Conservation (phyloP, 306 rosid genomes). For the Cicer chorassanicum region DNA sequence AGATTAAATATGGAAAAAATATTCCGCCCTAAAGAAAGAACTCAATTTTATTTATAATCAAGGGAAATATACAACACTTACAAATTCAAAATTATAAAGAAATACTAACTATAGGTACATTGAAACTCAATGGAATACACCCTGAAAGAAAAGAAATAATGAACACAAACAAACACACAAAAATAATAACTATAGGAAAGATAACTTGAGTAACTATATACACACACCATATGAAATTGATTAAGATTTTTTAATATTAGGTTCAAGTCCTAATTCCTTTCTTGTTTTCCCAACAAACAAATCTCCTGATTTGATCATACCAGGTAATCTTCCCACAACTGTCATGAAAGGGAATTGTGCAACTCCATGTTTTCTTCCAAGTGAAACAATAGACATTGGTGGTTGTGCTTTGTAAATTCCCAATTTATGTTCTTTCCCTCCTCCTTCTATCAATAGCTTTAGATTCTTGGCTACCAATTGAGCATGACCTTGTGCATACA, state of each 20-base stretch:
- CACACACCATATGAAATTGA: constrained; percentile 8
- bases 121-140: constrained; percentile 18
- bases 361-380: constrained; percentile 75
- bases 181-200: not conserved
- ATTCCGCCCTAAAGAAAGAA: not conserved
- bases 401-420: constrained; percentile 59
- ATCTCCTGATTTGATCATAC: constrained; percentile 77
- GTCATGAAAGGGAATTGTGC: constrained; percentile 72
- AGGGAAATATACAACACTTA: constrained; percentile 19
- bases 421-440: constrained; percentile 57
- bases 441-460: constrained; percentile 57
- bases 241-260: constrained; percentile 50
- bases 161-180: constrained; percentile 29
- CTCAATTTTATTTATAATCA: not conserved
- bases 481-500: constrained; percentile 71
- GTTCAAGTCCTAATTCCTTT: constrained; percentile 64
- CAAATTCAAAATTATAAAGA: constrained; percentile 39
- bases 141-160: constrained; percentile 19
- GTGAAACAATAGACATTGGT: constrained; percentile 67
- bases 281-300: constrained; percentile 81
- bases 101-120: constrained; percentile 12
- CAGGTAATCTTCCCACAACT: constrained; percentile 66
- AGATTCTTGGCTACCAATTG: constrained; percentile 75
- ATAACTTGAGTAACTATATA: constrained; percentile 31
- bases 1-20: not conserved